Evolutionary conservation across 257 asterid species (phyloP).

Genomic region (Thymus quinquecostatus): DNA sequence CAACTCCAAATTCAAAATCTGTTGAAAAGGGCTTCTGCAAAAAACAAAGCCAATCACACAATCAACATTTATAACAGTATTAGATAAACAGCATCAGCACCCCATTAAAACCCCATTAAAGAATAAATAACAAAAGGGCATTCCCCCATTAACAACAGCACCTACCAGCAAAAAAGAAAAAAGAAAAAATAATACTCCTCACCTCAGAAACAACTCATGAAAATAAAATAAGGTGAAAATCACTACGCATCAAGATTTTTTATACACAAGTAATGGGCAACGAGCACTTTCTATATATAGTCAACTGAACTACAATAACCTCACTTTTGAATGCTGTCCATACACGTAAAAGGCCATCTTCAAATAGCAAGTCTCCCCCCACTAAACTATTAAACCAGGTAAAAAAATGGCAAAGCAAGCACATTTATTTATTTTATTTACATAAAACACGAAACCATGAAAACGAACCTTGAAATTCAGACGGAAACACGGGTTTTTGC

Average conservation of each 20-base stretch:
- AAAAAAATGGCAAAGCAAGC: slow-evolving; percentile 35
- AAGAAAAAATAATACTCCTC: not conserved
- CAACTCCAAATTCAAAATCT: slow-evolving; percentile 29
- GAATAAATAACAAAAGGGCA: slow-evolving; percentile 1
- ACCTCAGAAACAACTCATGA: slow-evolving; percentile 25
- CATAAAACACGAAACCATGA: slow-evolving; percentile 4
- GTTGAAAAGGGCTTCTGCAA: slow-evolving; percentile 44
- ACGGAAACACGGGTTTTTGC: slow-evolving; percentile 20
- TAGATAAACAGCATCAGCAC: not conserved
- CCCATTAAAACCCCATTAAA: slow-evolving; percentile 20
- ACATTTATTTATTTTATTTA: too few relatives aligned
- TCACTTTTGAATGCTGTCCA: slow-evolving; percentile 43
- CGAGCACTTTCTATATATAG: slow-evolving; percentile 42
- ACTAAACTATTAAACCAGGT: slow-evolving; percentile 22
- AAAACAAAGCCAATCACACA: slow-evolving; percentile 35
- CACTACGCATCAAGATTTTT: slow-evolving; percentile 12
- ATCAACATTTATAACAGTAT: slow-evolving; percentile 20
- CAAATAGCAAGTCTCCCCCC: slow-evolving; percentile 31
- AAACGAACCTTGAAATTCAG: slow-evolving; percentile 31
- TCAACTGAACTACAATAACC: slow-evolving; percentile 47
- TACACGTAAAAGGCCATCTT: slow-evolving; percentile 53
- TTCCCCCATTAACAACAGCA: slow-evolving; percentile 26
- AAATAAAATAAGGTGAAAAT: slow-evolving; percentile 33
- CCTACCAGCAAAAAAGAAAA: slow-evolving; percentile 27
- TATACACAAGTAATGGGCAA: slow-evolving; percentile 23